Percentiles rank a stretch among this genome's conserved stretches.
phyloP scores from a whole-genome alignment of 1,139 yeast genomes.

The Groenewaldozyma sp. region DNA sequence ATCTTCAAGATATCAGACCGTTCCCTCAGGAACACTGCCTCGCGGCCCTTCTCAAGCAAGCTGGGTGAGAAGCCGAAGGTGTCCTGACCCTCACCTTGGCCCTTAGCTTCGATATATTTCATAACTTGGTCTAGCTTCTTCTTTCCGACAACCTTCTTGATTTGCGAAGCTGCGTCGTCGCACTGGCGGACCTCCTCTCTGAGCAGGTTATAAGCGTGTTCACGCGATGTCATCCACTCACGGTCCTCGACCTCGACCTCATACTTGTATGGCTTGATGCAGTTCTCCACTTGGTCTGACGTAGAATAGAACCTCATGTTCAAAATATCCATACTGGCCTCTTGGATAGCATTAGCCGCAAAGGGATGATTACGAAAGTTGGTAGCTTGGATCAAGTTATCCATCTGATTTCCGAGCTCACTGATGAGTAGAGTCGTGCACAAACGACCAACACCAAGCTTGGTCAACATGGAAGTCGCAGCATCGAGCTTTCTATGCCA shows the following conservation, averaged over 20 bases:
- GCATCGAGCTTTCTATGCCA: conserved; percentile 88
- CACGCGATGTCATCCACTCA: conserved; percentile 81
- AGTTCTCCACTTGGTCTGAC: conserved; percentile 96
- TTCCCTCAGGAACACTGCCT: conserved; percentile 74
- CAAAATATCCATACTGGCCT: conserved; percentile 75
- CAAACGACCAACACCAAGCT: conserved; percentile 85
- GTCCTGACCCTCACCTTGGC: conserved; percentile 38
- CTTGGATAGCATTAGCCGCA: conserved; percentile 71
- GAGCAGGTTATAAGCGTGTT: conserved; percentile 61
- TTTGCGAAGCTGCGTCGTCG: conserved; percentile 49
- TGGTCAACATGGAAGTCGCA: conserved; percentile 75
- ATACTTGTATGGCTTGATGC: conserved; percentile 94
- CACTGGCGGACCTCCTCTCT: conserved; percentile 85
- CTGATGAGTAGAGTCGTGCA: conserved; percentile 78
- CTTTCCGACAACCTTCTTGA: conserved; percentile 70
- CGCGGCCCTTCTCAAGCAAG: conserved; percentile 60
- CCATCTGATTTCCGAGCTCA: conserved; percentile 69
- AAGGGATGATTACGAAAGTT: conserved; percentile 75
- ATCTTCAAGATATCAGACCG: conserved; percentile 62
- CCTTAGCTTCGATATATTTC: conserved; percentile 45
- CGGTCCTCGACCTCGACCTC: conserved; percentile 94
- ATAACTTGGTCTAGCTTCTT: conserved; percentile 77
- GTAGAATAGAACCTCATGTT: conserved; percentile 77
- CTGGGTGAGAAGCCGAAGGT: conserved; percentile 70
- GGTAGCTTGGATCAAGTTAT: conserved; percentile 60